Evolutionary conservation across 129 eudicot genomes (phyloP), one percentile per base, ranked within the genome.

Genomic region (Arctium lappa): DNA sequence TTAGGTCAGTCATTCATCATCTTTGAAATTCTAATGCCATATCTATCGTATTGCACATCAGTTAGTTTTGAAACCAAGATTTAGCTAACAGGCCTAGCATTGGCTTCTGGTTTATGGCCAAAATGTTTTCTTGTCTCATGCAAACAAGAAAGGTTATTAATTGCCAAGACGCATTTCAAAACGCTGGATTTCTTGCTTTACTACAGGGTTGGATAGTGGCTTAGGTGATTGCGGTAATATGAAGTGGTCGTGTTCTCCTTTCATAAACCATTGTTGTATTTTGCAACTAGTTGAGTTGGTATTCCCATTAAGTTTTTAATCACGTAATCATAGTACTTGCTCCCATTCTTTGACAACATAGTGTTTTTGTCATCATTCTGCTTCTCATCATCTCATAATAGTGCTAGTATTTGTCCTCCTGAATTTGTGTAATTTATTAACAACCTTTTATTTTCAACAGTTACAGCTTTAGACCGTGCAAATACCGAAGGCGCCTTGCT

Each of bases 391-490:
- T 36, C 73, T 39, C 66, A 32, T 3, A 32, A 46, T 22, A 30
- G 39, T 73, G 15, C 38, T 44, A 1, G 11, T 56, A 8, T 2
- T 37, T 53, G 29, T 2, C 5, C 36, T 48, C 15, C 38, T 11
- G 6, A 37, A 40, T 13, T 48, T 40, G 75, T 32, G 39, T 72
- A 70, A 72, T 69, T 63, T 50, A 11, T 72, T 87, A 73, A 91
- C 74, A 11, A 18, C 77, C 37, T 82, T 6, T 74, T 27, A 22
- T 78, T 69, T 9, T 73, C 36, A 80, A 86, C 99, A 95, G 99
- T 94, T 80, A 95, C 98, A 13, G 97, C 99, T 60, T 87, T 95
- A 76, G 97, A 95, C 83, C 94, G 99, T 69, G 89, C 98, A 71
- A 93, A 89, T 86, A 91, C 98, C 6, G 98, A 93, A 91, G 95